Evolutionary conservation across 2,329 filamentous ascomycete species (phyloP).

Genomic region (Aspergillus puulaauensis): DNA sequence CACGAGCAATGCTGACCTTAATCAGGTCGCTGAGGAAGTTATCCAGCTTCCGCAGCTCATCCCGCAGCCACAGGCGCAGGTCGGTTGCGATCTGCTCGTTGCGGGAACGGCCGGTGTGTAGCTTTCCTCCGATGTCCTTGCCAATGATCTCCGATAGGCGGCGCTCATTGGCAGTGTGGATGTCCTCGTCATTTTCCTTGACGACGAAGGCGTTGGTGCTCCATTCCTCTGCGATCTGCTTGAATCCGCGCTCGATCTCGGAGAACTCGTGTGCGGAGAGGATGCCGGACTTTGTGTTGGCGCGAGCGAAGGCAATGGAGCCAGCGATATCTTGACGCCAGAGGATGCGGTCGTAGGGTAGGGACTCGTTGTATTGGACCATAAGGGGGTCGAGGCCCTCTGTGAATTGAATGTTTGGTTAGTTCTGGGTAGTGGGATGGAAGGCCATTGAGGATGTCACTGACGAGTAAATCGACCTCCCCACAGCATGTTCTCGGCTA

Average conservation of each 20-base stretch:
- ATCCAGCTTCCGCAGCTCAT: constrained; percentile 71
- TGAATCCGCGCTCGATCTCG: constrained; percentile 71
- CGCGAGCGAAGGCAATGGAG: constrained; percentile 76
- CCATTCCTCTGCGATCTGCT: constrained; percentile 52
- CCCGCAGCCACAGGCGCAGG: constrained; percentile 84
- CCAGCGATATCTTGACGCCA: constrained; percentile 80
- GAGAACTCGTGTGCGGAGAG: constrained; percentile 70
- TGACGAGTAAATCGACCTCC: constrained; percentile 61
- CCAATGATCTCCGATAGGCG: constrained; percentile 81
- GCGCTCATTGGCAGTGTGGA: constrained; percentile 71
- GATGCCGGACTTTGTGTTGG: constrained; percentile 74
- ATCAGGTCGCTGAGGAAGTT: constrained; percentile 67
- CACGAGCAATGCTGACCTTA: constrained; percentile 65
- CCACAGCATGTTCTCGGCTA: constrained; percentile 57
- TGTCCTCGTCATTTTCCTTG: constrained; percentile 53
- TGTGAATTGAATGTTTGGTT: constrained; percentile 33
- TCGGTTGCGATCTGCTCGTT: constrained; percentile 91
- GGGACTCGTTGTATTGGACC: constrained; percentile 78
- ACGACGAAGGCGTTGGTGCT: constrained; percentile 36
- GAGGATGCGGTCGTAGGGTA: constrained; percentile 75
- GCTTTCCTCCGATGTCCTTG: constrained; percentile 79
- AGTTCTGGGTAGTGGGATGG: constrained; percentile 17
- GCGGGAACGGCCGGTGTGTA: constrained; percentile 82
- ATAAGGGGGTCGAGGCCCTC: constrained; percentile 83
- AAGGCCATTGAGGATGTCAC: constrained; percentile 12